These are phyloP conservation scores for Globomyces pollinis-pini DNA, from an alignment of 192 early-diverging fungal species.

Conservation along the genomic window DNA sequence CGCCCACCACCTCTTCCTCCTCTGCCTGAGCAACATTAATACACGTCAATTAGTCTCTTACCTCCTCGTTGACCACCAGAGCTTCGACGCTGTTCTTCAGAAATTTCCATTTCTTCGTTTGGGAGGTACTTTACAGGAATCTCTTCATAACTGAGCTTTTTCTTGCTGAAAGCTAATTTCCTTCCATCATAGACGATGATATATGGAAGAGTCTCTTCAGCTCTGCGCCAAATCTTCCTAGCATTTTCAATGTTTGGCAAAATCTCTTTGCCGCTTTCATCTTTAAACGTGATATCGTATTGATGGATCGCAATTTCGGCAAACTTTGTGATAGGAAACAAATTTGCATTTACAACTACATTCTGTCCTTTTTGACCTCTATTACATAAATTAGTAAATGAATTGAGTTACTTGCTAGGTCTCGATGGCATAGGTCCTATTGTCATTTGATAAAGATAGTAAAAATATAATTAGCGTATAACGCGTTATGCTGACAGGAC, in stretches of 20 bases:
- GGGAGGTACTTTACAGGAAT: constrained; percentile 6
- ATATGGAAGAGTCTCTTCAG: constrained; percentile 22
- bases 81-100: constrained; percentile 4
- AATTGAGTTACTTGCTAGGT: too few species aligned
- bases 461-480: too few species aligned
- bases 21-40: too few species aligned
- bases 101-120: constrained; percentile 11
- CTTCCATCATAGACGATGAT: neutral
- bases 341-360: constrained; percentile 8
- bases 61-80: constrained; percentile 5
- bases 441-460: too few species aligned
- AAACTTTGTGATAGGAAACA: constrained; percentile 11
- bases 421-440: too few species aligned
- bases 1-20: neutral
- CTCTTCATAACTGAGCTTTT: too few species aligned
- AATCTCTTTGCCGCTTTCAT: constrained; percentile 3
- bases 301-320: constrained; percentile 15
- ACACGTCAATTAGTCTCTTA: too few species aligned
- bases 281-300: constrained; percentile 20
- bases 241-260: neutral
- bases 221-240: constrained; percentile 5
- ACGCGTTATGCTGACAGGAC: too few species aligned
- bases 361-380: neutral
- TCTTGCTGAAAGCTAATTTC: too few species aligned
- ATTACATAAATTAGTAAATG: too few species aligned